Conservation (phyloP, 2,329 filamentous ascomycete species). For the Fusarium tricinctum region DNA sequence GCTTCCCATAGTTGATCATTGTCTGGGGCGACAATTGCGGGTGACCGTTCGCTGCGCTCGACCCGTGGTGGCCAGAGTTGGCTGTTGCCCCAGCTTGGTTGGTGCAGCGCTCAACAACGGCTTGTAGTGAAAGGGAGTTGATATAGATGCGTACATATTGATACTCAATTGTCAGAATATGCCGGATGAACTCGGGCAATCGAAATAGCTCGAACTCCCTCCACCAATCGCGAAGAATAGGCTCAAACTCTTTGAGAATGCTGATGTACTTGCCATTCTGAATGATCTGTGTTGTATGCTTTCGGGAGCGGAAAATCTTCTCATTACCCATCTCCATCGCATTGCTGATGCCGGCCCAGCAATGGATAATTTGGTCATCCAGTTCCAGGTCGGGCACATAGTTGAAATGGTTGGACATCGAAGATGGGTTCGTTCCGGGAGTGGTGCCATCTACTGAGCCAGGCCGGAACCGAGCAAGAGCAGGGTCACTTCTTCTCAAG, state of each 20-base stretch:
- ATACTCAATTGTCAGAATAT: slow-evolving; percentile 93
- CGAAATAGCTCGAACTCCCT: slow-evolving; percentile 84
- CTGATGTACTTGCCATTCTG: slow-evolving; percentile 87
- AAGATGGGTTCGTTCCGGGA: slow-evolving; percentile 70
- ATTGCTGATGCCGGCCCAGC: slow-evolving; percentile 94
- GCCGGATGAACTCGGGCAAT: slow-evolving; percentile 74
- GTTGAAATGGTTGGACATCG: slow-evolving; percentile 71
- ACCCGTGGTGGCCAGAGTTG: slow-evolving; percentile 53
- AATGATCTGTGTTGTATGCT: slow-evolving; percentile 90
- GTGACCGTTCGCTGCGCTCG: slow-evolving; percentile 50
- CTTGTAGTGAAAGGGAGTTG: slow-evolving; percentile 93
- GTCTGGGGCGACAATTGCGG: slow-evolving; percentile 71
- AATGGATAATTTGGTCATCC: slow-evolving; percentile 81
- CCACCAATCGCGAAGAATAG: slow-evolving; percentile 83
- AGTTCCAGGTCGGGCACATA: slow-evolving; percentile 77
- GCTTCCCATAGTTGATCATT: slow-evolving; percentile 74
- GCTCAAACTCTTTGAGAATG: slow-evolving; percentile 84
- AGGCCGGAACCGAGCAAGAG: slow-evolving; percentile 65
- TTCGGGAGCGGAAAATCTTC: slow-evolving; percentile 86
- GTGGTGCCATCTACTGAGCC: slow-evolving; percentile 70
- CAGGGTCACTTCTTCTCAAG: slow-evolving; percentile 70
- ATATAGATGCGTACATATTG: slow-evolving; percentile 95
- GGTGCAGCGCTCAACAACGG: slow-evolving; percentile 92
- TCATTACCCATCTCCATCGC: slow-evolving; percentile 94
- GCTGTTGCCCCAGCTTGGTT: slow-evolving; percentile 70